Evolutionary conservation across 257 asterid species (phyloP), one percentile per base, ranked within the genome.

Genomic region (Schizonepeta tenuifolia): DNA sequence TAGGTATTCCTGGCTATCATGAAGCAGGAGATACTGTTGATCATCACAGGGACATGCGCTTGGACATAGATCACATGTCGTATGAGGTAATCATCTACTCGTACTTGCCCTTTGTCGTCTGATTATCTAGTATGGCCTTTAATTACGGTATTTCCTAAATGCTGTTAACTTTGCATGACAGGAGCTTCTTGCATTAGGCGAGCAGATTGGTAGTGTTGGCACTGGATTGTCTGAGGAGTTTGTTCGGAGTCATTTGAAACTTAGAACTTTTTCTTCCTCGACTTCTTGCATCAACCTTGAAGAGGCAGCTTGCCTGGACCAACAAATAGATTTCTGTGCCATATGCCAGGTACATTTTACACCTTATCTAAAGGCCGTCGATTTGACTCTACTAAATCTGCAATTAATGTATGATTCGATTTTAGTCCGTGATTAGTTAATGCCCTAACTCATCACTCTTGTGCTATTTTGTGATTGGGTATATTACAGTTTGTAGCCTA

Each of bases 101-200:
- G 13, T 5, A 22, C 49, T 58, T 28, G 11, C 51, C 28, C 61
- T 15, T 24, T 24, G 5, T 13, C 11, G 18, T 51, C 7, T 12
- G 11, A 65, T 65, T 18, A 22, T 65, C 41, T 65, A 38, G 3
- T 67, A 2, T 9, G 47, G 1, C 47, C 13, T 35, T 33, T 7
- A 21, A 60, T 58, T 58, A 20, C 2, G 35, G 15, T 7, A 21
- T 15, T 21, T 65, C 11, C 66, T 79, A n/a, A 53, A 12, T 28
- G 62, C 36, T 62, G 68, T 47, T 63, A 18, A 58, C 26, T 64
- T 65, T 76, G 40, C 47, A 31, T 56, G 47, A 66, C 87, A 91
- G 96, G 96, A 93, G 83, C 96, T 91, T 79, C 96, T 91, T 80
- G 96, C 88, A 35, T 70, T 89, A 78, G 97, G 83, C 73, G 96